Evolutionary conservation across 2,329 filamentous ascomycete species (phyloP), one percentile per base, ranked within the genome.

Genomic region (Cladosporium halotolerans): DNA sequence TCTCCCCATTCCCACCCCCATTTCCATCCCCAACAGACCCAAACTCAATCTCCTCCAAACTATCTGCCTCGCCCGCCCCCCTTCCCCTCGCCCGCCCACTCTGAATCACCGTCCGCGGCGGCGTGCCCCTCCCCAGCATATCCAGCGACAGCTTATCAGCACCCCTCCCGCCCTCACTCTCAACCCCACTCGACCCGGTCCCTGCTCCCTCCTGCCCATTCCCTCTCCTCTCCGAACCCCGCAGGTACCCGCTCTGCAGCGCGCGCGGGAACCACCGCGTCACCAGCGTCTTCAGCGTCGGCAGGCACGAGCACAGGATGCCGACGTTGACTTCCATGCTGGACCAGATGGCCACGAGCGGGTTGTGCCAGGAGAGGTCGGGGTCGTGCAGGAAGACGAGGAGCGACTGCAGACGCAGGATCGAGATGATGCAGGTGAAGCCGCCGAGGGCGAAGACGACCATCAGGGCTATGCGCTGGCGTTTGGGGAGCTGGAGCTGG

Each of bases 271-370:
- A 64, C 49, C 67, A 60, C 6, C 62, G 63, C 23, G 64, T 52
- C 44, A 71, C 59, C 5, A 72, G 60, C 3, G 67, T 68, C 46
- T 72, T 72, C n/a, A 68, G 58, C n/a, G 68, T 68, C 4, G 68
- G 69, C 9, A 71, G 62, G 49, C 64, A 71, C 23, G 64, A 66
- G 52, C 66, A 69, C 32, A 70, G 60, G 33, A 72, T 68, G 23
- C 63, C 66, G 16, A 63, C 62, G 56, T 69, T 69, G 55, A 66
- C 60, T 57, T 72, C 70, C 9, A 70, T 47, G 3, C 46, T 57
- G 14, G 63, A 66, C 69, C 69, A 72, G 28, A 68, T 65, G n/a
- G 66, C 65, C 2, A 64, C 62, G 4, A 65, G 58, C 4, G 62
- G 61, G 49, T 68, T 68, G 54, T 68, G 57, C 59, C 62, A 67